phyloP scores from a whole-genome alignment of 1,284 basidiomycete genomes.

The Ustilago bromivora region DNA sequence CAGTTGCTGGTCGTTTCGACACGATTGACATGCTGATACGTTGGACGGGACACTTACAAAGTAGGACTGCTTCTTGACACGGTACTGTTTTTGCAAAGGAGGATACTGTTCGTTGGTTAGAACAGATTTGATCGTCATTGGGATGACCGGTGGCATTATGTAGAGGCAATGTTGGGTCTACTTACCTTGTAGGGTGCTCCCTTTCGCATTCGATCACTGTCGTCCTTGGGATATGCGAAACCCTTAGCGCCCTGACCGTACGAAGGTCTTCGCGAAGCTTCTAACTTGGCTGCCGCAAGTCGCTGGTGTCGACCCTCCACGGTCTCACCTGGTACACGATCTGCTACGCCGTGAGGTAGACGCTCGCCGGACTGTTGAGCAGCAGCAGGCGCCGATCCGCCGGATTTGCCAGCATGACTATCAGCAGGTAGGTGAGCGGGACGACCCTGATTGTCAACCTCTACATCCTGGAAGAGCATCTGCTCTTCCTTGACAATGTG shows the following conservation, averaged over 20 bases:
- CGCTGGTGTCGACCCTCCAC: slow-evolving; percentile 59
- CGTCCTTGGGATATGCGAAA: slow-evolving; percentile 61
- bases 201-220: slow-evolving; percentile 60
- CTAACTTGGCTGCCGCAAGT: slow-evolving; percentile 56
- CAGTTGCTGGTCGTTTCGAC: not conserved
- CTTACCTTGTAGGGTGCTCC: slow-evolving; percentile 65
- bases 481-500: slow-evolving; percentile 65
- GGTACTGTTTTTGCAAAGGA: slow-evolving; percentile 60
- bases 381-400: slow-evolving; percentile 19
- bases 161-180: not conserved
- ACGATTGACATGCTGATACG: too few relatives aligned
- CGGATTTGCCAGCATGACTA: slow-evolving; percentile 9
- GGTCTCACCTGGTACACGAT: slow-evolving; percentile 62
- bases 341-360: slow-evolving; percentile 49
- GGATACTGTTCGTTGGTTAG: slow-evolving; percentile 60
- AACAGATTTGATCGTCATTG: slow-evolving; percentile 40
- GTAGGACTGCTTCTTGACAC: slow-evolving; percentile 63
- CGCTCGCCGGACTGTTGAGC: slow-evolving; percentile 23
- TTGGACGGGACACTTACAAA: slow-evolving; percentile 47
- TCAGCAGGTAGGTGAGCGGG: slow-evolving; percentile 52
- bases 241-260: slow-evolving; percentile 59
- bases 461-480: slow-evolving; percentile 52
- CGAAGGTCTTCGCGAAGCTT: slow-evolving; percentile 55
- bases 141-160: slow-evolving; percentile 8
- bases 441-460: slow-evolving; percentile 55